Conservation (phyloP, 1,139 yeast genomes). For the Hyphopichia pseudoburtonii region DNA sequence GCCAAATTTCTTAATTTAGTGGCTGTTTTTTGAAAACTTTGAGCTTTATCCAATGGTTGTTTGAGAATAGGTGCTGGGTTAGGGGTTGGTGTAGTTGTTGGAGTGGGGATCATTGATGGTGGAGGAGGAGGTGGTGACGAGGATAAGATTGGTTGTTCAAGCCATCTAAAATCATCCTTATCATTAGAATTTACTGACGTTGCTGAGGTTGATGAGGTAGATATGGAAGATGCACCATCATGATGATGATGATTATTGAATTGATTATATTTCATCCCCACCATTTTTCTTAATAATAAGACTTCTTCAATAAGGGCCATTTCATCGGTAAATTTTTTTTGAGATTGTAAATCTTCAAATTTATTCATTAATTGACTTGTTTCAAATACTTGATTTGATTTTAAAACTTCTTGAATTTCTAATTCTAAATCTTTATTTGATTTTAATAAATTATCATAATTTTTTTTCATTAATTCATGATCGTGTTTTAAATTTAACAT, state of each 20-base stretch:
- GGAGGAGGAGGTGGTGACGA: not conserved
- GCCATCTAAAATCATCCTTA: too few relatives aligned
- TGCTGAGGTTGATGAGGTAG: not conserved
- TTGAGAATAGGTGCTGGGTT: not conserved
- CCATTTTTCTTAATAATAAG: slow-evolving; percentile 28
- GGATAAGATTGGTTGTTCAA: slow-evolving; percentile 10
- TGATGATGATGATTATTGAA: slow-evolving; percentile 3
- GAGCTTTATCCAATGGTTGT: not conserved
- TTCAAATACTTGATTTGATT: slow-evolving; percentile 16
- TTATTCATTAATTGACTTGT: slow-evolving; percentile 17
- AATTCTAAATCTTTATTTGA: slow-evolving; percentile 18
- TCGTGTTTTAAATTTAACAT: slow-evolving; percentile 20
- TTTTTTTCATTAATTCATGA: slow-evolving; percentile 17
- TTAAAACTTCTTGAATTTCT: slow-evolving; percentile 17
- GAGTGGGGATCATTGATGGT: not conserved
- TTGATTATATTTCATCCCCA: slow-evolving; percentile 9
- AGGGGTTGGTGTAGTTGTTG: not conserved
- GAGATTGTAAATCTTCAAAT: slow-evolving; percentile 28
- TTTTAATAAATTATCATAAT: slow-evolving; percentile 13
- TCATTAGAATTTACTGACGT: too few relatives aligned
- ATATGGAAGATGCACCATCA: slow-evolving; percentile 20
- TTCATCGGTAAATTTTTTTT: slow-evolving; percentile 30
- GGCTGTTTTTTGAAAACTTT: slow-evolving; percentile 11
- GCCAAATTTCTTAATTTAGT: slow-evolving; percentile 17
- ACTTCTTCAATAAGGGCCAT: slow-evolving; percentile 39